Evolutionary conservation across 1,284 basidiomycete genomes (phyloP).

Genomic region (Cutaneotrichosporon cavernicola): DNA sequence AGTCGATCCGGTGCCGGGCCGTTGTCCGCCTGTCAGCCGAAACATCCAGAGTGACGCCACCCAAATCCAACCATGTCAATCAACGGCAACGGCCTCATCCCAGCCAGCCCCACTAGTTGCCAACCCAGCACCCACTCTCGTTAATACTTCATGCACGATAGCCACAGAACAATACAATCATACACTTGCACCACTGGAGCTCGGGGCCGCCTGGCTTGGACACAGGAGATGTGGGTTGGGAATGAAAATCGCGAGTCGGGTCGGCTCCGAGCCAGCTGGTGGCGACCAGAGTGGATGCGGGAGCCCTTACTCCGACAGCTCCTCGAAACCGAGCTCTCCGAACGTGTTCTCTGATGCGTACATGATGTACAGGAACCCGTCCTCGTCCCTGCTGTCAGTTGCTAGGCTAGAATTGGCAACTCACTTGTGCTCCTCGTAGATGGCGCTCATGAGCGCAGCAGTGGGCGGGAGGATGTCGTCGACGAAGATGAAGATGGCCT

Average conservation of each 20-base stretch:
- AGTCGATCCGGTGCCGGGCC: not conserved
- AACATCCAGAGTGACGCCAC: not conserved
- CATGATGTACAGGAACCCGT: conserved; percentile 84
- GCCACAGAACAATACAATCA: conserved; percentile 14
- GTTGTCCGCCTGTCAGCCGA: not conserved
- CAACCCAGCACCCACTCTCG: not conserved
- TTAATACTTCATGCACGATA: conserved; percentile 14
- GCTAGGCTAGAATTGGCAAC: conserved; percentile 40
- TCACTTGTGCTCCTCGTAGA: conserved; percentile 99
- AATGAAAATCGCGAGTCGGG: not conserved
- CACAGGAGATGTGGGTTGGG: conserved; percentile 1
- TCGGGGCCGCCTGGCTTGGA: not conserved
- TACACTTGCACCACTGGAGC: conserved; percentile 8
- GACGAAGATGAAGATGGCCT: conserved; percentile 99
- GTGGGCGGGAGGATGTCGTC: conserved; percentile 98
- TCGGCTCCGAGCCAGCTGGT: not conserved
- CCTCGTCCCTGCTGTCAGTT: conserved; percentile 28
- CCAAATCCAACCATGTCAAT: not conserved
- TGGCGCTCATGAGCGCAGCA: conserved; percentile 96
- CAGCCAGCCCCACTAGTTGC: not conserved
- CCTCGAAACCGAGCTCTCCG: conserved; percentile 54
- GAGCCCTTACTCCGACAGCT: conserved; percentile 14
- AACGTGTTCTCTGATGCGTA: conserved; percentile 98
- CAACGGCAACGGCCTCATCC: no score
- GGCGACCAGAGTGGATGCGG: not conserved